Evolutionary conservation across 352 stramenopile genomes (phyloP), one percentile per base, ranked within the genome.

Genomic region (Phytopythium sindhum): DNA sequence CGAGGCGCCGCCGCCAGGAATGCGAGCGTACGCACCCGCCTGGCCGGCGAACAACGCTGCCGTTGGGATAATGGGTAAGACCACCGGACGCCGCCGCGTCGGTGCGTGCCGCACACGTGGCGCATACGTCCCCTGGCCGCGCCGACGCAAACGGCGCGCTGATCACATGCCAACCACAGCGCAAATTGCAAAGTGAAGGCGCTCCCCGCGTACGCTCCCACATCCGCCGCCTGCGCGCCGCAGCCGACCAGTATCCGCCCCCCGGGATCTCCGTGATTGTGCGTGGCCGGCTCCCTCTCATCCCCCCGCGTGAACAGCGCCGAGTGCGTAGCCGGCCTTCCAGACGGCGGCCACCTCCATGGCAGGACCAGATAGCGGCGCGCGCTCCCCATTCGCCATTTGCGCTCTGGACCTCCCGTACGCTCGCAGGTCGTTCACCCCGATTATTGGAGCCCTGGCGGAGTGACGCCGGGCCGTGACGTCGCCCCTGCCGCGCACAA

Each of bases 1-100:
- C 51, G 12, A 28, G 9, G 33, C 29, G 19, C 7, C 2, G 52
- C 31, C 14, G 12, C 29, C 29, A 8, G 17, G 14, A 12, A 21
- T 55, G 57, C 57, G 57, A 63, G 57, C 57, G 57, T 63, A 63
- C 57, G 57, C 57, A 45, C 17, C n/a, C 45, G 29, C 2, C 19
- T 14, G 21, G 5, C 29, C 23, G 47, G n/a, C 23, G 47, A n/a
- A 28, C 3, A 53, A 53, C 50, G 26, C 28, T 29, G 51, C 29
- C 17, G 17, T 15, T 35, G 51, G 29, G 19, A 21, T 35, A 35
- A 21, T 48, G 53, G n/a, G 53, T 45, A 59, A 59, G 53, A 44
- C 53, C 53, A 35, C 47, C 47, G 47, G 47, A 54, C 33, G n/a
- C 12, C 29, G 31, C 19, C 17, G 17, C 41, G 51, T 1, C 47